Percentiles rank a stretch among this genome's conserved stretches.
Conservation (phyloP, 2,329 filamentous ascomycete species). For the Fusarium musae region DNA sequence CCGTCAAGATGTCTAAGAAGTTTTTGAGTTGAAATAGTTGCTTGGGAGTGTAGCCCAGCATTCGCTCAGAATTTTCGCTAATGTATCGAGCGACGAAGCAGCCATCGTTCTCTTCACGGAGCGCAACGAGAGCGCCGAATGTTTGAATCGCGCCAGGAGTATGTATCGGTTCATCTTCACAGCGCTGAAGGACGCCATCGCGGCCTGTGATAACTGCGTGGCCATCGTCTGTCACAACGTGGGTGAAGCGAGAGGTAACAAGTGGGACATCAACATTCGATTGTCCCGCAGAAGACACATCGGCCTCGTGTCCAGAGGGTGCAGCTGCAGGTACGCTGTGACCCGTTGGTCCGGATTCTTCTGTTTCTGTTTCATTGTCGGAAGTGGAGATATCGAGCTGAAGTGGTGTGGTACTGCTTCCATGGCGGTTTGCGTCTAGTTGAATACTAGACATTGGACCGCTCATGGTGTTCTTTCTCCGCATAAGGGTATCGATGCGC, state of each 20-base stretch:
- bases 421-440: constrained; percentile 55
- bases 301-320: constrained; percentile 3
- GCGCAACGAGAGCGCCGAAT: constrained; percentile 80
- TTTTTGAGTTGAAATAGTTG: constrained; percentile 79
- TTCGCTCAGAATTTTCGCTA: constrained; percentile 80
- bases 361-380: constrained; percentile 49
- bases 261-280: constrained; percentile 55
- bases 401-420: constrained; percentile 48
- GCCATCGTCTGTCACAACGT: constrained; percentile 79
- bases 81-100: constrained; percentile 76
- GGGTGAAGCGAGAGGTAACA: constrained; percentile 80
- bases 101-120: constrained; percentile 76
- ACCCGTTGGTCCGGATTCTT: constrained; percentile 40
- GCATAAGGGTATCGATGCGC: constrained; percentile 32
- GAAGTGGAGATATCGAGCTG: constrained; percentile 48
- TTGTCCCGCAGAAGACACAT: constrained; percentile 36
- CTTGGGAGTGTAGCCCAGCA: constrained; percentile 81
- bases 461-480: constrained; percentile 50
- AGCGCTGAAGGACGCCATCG: constrained; percentile 78
- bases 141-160: constrained; percentile 84
- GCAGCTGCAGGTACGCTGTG: background rate
- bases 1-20: constrained; percentile 85
- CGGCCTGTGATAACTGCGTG: constrained; percentile 86
- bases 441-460: constrained; percentile 59
- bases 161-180: constrained; percentile 92